Conservation (phyloP, 2,329 filamentous ascomycete species). For the Epichloe sibirici region DNA sequence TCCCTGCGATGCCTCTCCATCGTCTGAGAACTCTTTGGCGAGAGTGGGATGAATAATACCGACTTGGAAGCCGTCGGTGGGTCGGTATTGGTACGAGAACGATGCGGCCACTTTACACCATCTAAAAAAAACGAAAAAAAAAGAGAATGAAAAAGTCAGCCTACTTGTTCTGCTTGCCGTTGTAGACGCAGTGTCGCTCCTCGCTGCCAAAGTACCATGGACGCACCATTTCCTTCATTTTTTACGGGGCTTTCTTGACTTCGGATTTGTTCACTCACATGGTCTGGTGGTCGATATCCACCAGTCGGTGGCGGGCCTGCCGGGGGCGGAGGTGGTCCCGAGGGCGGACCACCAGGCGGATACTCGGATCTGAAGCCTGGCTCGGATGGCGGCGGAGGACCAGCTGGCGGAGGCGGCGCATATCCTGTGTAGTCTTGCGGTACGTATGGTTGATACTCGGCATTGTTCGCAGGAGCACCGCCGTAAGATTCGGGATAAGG, state of each 20-base stretch:
- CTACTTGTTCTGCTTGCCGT: slow-evolving; percentile 12
- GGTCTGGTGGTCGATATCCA: slow-evolving; percentile 25
- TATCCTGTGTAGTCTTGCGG: slow-evolving; percentile 31
- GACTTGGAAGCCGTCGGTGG: slow-evolving; percentile 21
- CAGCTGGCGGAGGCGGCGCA: slow-evolving; percentile 23
- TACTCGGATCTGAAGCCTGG: slow-evolving; percentile 8
- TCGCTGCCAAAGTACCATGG: slow-evolving; percentile 15
- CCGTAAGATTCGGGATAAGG: slow-evolving; percentile 18
- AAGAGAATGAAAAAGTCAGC: neutral
- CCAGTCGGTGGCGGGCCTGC: slow-evolving; percentile 22
- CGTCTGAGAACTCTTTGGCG: slow-evolving; percentile 35
- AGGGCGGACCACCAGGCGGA: slow-evolving; percentile 10
- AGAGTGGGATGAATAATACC: slow-evolving; percentile 36
- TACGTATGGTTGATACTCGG: slow-evolving; percentile 29
- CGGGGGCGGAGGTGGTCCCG: slow-evolving; percentile 21
- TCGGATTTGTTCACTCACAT: slow-evolving; percentile 31
- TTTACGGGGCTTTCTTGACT: slow-evolving; percentile 11
- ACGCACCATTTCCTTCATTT: slow-evolving; percentile 27
- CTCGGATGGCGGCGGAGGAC: slow-evolving; percentile 13
- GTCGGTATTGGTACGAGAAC: neutral
- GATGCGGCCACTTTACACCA: slow-evolving; percentile 14
- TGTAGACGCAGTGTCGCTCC: neutral
- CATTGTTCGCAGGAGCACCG: slow-evolving; percentile 10
- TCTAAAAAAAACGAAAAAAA: slow-evolving; percentile 11
- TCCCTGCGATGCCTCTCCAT: slow-evolving; percentile 28